phyloP scores from a whole-genome alignment of 2,329 filamentous ascomycete species.

The Cladorrhinum sp. region DNA sequence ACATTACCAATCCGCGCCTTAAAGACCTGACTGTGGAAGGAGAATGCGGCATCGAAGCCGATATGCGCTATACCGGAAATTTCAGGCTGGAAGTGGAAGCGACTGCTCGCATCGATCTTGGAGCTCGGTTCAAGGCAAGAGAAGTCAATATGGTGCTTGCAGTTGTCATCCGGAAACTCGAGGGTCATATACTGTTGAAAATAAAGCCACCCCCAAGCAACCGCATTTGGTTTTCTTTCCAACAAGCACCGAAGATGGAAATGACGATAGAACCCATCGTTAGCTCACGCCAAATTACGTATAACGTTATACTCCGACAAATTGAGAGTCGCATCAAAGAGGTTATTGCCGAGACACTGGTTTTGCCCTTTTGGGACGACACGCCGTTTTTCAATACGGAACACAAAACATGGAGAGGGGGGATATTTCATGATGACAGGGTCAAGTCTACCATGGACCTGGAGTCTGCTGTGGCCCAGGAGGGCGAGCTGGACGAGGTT shows the following conservation, averaged over 20 bases:
- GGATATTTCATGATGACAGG: conserved; percentile 66
- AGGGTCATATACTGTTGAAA: conserved; percentile 79
- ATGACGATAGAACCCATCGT: conserved; percentile 95
- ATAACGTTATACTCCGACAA: conserved; percentile 83
- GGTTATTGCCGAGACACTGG: conserved; percentile 86
- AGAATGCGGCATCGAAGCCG: conserved; percentile 81
- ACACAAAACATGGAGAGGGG: conserved; percentile 75
- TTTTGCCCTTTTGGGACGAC: conserved; percentile 95
- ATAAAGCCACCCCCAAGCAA: conserved; percentile 96
- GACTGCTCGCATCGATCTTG: conserved; percentile 89
- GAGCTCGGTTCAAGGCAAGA: conserved; percentile 80
- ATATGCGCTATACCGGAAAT: conserved; percentile 84
- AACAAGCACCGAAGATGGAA: conserved; percentile 89
- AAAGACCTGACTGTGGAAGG: conserved; percentile 90
- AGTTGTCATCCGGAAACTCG: conserved; percentile 77
- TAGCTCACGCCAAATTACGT: conserved; percentile 92
- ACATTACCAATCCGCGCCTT: conserved; percentile 82
- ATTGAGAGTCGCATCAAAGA: conserved; percentile 96
- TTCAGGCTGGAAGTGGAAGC: conserved; percentile 87
- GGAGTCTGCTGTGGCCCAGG: conserved; percentile 40
- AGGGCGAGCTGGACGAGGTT: conserved; percentile 49
- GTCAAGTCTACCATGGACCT: conserved; percentile 38
- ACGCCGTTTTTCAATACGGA: conserved; percentile 83
- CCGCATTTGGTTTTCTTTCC: conserved; percentile 92
- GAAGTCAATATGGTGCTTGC: conserved; percentile 89